A percentile compares a stretch with the other conserved stretches of the same genome.
These are phyloP conservation scores for Colletotrichum sp. DNA, from an alignment of 2,329 filamentous ascomycete genomes.

Conservation along the genomic window DNA sequence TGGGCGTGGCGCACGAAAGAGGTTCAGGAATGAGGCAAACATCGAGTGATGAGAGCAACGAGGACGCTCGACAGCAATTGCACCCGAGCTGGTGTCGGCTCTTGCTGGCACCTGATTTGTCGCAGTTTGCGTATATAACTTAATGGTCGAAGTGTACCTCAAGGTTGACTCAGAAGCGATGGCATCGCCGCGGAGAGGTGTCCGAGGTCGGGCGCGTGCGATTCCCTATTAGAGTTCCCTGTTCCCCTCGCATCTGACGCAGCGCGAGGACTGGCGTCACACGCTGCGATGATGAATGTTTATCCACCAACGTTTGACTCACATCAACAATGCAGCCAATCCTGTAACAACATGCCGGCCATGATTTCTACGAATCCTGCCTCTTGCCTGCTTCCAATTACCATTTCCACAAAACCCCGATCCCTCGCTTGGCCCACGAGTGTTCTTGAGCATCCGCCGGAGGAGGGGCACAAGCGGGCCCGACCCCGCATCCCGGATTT, in stretches of 20 bases:
- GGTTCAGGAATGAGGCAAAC: background rate
- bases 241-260: background rate
- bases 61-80: background rate
- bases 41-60: background rate
- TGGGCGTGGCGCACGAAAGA: background rate
- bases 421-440: background rate
- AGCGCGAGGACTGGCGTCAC: background rate
- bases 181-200: background rate
- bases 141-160: background rate
- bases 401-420: fast-evolving
- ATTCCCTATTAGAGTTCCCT: background rate
- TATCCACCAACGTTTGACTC: background rate
- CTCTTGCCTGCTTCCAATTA: fast-evolving
- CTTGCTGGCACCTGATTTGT: background rate
- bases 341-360: fast-evolving
- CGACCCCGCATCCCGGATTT: background rate
- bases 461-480: background rate
- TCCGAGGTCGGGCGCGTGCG: background rate
- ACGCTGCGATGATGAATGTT: background rate
- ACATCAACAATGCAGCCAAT: background rate
- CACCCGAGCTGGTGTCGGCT: background rate
- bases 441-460: background rate
- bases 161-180: background rate
- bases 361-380: fast-evolving
- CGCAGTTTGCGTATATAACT: background rate